Percentiles rank a stretch among this genome's conserved stretches.
These are phyloP conservation scores for Pythium utonaiense DNA, from an alignment of 352 stramenopile genomes.

Conservation along the genomic window DNA sequence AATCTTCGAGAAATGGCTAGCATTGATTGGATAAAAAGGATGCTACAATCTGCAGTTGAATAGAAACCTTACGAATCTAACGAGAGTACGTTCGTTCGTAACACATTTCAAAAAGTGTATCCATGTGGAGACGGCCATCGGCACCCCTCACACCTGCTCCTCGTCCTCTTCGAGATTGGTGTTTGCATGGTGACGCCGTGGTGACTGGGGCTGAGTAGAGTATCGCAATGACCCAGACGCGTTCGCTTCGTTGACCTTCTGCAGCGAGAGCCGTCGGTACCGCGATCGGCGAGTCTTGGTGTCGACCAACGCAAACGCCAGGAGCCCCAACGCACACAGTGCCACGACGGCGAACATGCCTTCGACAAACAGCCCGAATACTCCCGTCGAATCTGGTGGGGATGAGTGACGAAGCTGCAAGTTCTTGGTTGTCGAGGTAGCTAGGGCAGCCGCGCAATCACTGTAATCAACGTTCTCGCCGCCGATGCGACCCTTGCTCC, in stretches of 20 bases:
- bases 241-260: neutral
- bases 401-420: neutral
- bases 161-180: conserved; percentile 4
- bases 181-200: neutral
- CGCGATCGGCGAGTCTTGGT: conserved; percentile 21
- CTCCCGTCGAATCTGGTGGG: neutral
- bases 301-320: conserved; percentile 17
- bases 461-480: conserved; percentile 38
- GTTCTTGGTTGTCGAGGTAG: neutral
- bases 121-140: conserved; percentile 5
- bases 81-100: neutral
- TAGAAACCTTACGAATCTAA: too few species aligned
- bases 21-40: conserved; percentile 11
- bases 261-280: conserved; percentile 21
- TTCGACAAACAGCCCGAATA: conserved; percentile 17
- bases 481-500: conserved; percentile 29
- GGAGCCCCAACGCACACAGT: conserved; percentile 18
- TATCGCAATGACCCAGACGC: neutral
- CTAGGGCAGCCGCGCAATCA: conserved; percentile 19
- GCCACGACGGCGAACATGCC: conserved; percentile 17
- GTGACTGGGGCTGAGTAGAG: neutral
- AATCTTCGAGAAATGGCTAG: neutral
- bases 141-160: neutral
- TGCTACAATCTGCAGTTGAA: conserved; percentile 16
- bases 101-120: conserved; percentile 7